Base-by-base conservation (phyloP, 192 early-diverging fungal species). In the Backusella parvicylindrica region DNA sequence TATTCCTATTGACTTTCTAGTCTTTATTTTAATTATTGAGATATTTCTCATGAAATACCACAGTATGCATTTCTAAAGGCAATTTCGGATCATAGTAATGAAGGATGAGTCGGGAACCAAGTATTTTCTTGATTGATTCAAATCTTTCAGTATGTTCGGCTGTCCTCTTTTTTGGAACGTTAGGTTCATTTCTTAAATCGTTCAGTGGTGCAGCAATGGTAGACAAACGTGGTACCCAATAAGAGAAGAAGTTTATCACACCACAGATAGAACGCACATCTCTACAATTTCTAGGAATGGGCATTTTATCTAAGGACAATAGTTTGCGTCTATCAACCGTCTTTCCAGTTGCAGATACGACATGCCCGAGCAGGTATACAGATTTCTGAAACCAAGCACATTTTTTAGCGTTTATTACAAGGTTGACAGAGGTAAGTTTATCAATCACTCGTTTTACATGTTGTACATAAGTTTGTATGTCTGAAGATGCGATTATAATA, bases 191-290 rank as follows among this genome's bases (percentile, higher is more conserved):
- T n/a, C 71, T 23, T 7, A 76, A 64, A 1, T 30, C 60, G 36
- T 69, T 74, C 26, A 80, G 31, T 2, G 71, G 36, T 6, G 36
- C 36, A 37, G 36, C 36, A 6, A 37, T 6, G 2, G 2, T 37
- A 69, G 36, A 63, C 66, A 9, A 49, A 36, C 53, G 2, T 0
- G 73, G 78, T 1, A 79, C 49, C 28, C 71, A 68, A 6, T 79
- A 67, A 2, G 69, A 6, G 23, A 80, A 80, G 37, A 71, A 74
- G 65, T 80, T 80, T 18, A 76, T 70, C 15, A 72, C 72, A 36
- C 72, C 79, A 0, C 72, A 9, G 38, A 76, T 73, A 18, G 43
- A 47, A 16, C 76, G 75, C n/a, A 81, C 28, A 21, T 81, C 71
- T 26, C 72, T 81, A 3, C 50, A 74, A 28, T 74, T 70, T 9